These are phyloP conservation scores for Phytopythium sindhum DNA, from an alignment of 352 stramenopile genomes.

Conservation along the genomic window DNA sequence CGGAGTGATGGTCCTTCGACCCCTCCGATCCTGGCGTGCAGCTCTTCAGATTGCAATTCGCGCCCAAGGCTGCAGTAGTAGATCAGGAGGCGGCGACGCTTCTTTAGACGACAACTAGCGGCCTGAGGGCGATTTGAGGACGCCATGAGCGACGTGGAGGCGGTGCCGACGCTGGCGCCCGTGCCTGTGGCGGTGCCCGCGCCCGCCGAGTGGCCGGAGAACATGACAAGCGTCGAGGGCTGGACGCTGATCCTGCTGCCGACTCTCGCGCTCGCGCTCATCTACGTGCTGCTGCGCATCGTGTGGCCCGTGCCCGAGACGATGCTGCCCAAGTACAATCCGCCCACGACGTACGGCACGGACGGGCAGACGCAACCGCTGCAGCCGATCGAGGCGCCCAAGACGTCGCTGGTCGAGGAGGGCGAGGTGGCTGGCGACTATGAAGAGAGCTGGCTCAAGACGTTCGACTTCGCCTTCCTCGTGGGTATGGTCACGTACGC, in stretches of 20 bases:
- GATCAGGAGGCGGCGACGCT: not conserved
- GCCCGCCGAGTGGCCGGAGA: slow-evolving; percentile 29
- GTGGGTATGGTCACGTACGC: slow-evolving; percentile 53
- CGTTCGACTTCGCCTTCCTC: slow-evolving; percentile 64
- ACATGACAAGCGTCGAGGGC: slow-evolving; percentile 35
- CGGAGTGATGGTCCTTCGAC: not conserved
- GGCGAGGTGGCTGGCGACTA: slow-evolving; percentile 66
- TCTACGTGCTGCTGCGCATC: slow-evolving; percentile 63
- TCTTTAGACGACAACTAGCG: not conserved
- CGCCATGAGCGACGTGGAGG: slow-evolving; percentile 7
- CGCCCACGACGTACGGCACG: slow-evolving; percentile 32
- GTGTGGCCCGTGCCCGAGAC: slow-evolving; percentile 53
- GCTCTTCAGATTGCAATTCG: slow-evolving; percentile 4
- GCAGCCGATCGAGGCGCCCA: slow-evolving; percentile 32
- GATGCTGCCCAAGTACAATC: slow-evolving; percentile 32
- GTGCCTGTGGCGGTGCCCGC: slow-evolving; percentile 15
- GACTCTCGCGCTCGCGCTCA: slow-evolving; percentile 40
- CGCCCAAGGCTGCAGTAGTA: not conserved
- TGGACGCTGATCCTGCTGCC: slow-evolving; percentile 41
- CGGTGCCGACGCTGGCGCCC: slow-evolving; percentile 10
- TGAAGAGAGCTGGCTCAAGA: slow-evolving; percentile 40
- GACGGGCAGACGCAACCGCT: slow-evolving; percentile 27
- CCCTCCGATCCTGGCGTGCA: not conserved
- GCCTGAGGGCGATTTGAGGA: not conserved
- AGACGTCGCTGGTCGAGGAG: slow-evolving; percentile 58